These are phyloP conservation scores for Myxozyma nipponensis DNA, from an alignment of 805 yeast genomes.

Conservation along the genomic window DNA sequence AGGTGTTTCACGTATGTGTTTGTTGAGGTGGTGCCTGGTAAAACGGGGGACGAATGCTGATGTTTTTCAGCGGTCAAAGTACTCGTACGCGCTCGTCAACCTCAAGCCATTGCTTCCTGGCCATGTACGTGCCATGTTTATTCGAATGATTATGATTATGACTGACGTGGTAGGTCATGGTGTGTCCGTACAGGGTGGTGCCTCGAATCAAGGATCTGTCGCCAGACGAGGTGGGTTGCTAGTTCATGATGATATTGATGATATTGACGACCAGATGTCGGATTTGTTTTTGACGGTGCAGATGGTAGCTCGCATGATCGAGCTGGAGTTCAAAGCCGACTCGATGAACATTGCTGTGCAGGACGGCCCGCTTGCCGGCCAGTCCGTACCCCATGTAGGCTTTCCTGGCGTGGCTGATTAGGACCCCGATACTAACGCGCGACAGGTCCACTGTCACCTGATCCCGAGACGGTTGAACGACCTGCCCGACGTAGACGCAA, in stretches of 20 bases:
- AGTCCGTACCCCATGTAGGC: constrained; percentile 80
- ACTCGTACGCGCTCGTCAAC: constrained; percentile 83
- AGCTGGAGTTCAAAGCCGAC: constrained; percentile 67
- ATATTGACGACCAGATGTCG: constrained; percentile 27
- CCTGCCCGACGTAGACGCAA: constrained; percentile 64
- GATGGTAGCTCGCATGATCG: constrained; percentile 63
- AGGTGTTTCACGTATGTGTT: constrained; percentile 30
- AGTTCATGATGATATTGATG: neutral
- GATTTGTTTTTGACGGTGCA: constrained; percentile 81
- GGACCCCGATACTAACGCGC: no score
- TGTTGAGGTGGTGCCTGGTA: neutral
- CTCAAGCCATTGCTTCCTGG: constrained; percentile 91
- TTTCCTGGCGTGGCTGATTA: neutral
- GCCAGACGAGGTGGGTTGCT: constrained; percentile 51
- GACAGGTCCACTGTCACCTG: constrained; percentile 72
- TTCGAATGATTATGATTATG: neutral
- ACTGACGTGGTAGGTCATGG: constrained; percentile 53
- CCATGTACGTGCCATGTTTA: constrained; percentile 48
- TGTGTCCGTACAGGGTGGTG: constrained; percentile 75
- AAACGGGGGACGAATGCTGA: neutral
- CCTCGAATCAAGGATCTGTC: constrained; percentile 65
- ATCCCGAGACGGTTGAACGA: constrained; percentile 70
- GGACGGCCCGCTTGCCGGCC: constrained; percentile 96
- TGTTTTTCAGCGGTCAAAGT: constrained; percentile 47
- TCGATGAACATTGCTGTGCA: constrained; percentile 87